A percentile compares a stretch with the other conserved stretches of the same genome.
Conservation (phyloP, 2,329 filamentous ascomycete genomes). For the Sclerotinia trifoliorum region DNA sequence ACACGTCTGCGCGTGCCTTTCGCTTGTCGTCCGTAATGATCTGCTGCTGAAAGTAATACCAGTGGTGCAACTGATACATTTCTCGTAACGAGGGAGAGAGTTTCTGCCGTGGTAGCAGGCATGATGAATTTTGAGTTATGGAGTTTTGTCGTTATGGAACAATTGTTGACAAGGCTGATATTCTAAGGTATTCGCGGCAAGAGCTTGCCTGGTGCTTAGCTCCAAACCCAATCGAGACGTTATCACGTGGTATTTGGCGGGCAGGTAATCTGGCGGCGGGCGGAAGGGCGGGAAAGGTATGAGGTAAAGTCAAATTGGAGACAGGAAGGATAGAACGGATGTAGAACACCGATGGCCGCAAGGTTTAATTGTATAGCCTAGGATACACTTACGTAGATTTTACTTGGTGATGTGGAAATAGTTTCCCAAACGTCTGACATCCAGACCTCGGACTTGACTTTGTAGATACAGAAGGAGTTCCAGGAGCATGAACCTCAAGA, state of each 20-base stretch:
- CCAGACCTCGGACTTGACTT: not conserved
- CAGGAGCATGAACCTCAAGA: slow-evolving; percentile 1
- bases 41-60: slow-evolving; percentile 94
- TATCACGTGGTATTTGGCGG: slow-evolving; percentile 11
- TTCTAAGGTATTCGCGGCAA: slow-evolving; percentile 23
- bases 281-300: slow-evolving; percentile 9
- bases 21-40: slow-evolving; percentile 93
- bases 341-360: not conserved
- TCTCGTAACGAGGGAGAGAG: slow-evolving; percentile 87
- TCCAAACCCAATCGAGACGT: slow-evolving; percentile 18
- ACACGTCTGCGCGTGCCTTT: slow-evolving; percentile 86
- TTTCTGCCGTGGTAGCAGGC: slow-evolving; percentile 96
- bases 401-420: not conserved
- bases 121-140: slow-evolving; percentile 53
- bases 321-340: slow-evolving; percentile 10
- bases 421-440: not conserved
- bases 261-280: not conserved
- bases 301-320: not conserved
- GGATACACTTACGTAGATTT: not conserved
- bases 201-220: slow-evolving; percentile 22
- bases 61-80: slow-evolving; percentile 97
- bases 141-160: slow-evolving; percentile 21
- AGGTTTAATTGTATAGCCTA: not conserved
- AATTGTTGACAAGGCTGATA: slow-evolving; percentile 25
- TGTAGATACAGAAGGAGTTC: slow-evolving; percentile 3